A percentile compares a stretch with the other conserved stretches of the same genome.
These are phyloP conservation scores for Pseudomassariella vexata DNA, from an alignment of 2,329 filamentous ascomycete species.

Conservation along the genomic window DNA sequence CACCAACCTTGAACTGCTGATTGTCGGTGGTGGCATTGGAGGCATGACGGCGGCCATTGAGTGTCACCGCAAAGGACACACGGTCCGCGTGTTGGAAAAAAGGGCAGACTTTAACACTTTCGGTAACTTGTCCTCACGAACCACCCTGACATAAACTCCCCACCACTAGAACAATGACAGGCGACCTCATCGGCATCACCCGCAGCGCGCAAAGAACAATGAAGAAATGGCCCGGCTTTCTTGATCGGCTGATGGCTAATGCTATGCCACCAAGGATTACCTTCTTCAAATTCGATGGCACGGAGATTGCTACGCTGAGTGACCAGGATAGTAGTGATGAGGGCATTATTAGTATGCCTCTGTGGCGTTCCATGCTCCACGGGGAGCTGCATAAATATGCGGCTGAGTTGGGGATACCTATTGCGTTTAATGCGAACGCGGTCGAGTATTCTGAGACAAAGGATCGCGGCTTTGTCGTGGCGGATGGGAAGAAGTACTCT, in stretches of 20 bases:
- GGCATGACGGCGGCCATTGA: slow-evolving; percentile 3
- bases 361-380: not conserved
- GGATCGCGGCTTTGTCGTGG: not conserved
- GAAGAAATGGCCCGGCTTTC: not conserved
- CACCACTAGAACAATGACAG: not conserved
- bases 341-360: too few relatives aligned
- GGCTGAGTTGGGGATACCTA: not conserved
- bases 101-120: not conserved
- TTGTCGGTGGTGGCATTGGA: slow-evolving; percentile 7
- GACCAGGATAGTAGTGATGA: not conserved
- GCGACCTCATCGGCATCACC: not conserved
- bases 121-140: not conserved
- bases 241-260: not conserved
- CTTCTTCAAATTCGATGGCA: not conserved
- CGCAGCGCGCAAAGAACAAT: too few relatives aligned
- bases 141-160: not conserved
- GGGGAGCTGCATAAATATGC: not conserved
- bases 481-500: not conserved
- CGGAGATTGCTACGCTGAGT: not conserved
- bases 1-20: not conserved
- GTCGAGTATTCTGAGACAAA: not conserved
- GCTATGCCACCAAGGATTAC: not conserved
- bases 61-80: slow-evolving; percentile 3
- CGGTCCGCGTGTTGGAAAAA: not conserved
- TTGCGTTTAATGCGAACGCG: not conserved